These are phyloP conservation scores for Arthrobotrys pseudoclavata DNA, from an alignment of 2,329 filamentous ascomycete species.

Conservation along the genomic window DNA sequence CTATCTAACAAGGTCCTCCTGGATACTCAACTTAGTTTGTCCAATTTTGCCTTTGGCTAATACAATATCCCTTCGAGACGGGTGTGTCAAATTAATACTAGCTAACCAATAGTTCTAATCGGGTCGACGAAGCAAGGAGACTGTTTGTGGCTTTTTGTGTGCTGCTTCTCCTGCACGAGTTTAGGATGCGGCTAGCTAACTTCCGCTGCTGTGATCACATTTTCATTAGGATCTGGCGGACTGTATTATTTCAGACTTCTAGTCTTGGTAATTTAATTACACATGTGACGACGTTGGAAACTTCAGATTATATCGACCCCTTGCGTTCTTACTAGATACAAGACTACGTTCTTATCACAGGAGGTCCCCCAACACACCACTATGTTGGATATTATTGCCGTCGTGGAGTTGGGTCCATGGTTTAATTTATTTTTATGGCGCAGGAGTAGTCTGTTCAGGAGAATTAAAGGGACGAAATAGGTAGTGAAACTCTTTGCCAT, in stretches of 20 bases:
- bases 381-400: slow-evolving; percentile 26
- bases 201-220: background rate
- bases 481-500: slow-evolving; percentile 11
- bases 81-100: background rate
- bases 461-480: background rate
- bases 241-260: background rate
- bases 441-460: slow-evolving; percentile 6
- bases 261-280: background rate
- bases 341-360: slow-evolving; percentile 33
- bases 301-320: background rate
- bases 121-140: slow-evolving; percentile 34
- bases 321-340: no score
- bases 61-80: background rate
- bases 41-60: background rate
- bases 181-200: slow-evolving; percentile 13
- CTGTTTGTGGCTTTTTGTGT: slow-evolving; percentile 49
- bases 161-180: slow-evolving; percentile 26
- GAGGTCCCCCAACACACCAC: slow-evolving; percentile 31
- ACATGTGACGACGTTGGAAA: slow-evolving; percentile 31
- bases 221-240: background rate
- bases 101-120: background rate
- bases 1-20: slow-evolving; percentile 19
- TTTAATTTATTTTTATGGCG: background rate
- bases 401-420: background rate
- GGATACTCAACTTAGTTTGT: background rate